Evolutionary conservation across 495 filamentous ascomycete genomes (phyloP), one percentile per base, ranked within the genome.

Genomic region (Collariella sp.): DNA sequence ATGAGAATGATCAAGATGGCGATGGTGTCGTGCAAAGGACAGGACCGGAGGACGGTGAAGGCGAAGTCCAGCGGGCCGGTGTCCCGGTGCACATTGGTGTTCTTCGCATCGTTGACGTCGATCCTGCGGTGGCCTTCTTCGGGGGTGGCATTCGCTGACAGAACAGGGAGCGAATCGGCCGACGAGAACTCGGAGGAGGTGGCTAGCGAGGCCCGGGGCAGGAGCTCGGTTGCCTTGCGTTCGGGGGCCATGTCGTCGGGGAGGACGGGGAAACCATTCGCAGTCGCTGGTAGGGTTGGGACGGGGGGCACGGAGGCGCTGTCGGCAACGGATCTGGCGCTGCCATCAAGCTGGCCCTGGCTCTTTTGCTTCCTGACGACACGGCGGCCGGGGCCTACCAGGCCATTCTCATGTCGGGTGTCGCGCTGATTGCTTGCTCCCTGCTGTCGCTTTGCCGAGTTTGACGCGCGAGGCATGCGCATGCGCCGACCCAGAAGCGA

Each of bases 1-100:
- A 99, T 83, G 52, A 99, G 82, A 67, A 99, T 86, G 69, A 99
- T 96, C 67, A 99, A 79, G 66, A 99, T 95, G 64, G 93, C 91
- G 70, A 99, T 88, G 52, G 93, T 96, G 74, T 99, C 93, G 69
- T 87, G 84, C 58, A 96, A 82, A 22, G 93, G 93, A 63, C 89
- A 95, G 23, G 89, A 90, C 57, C 80, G 79, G 57, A 98, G 81
- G 55, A 98, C 93, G 39, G 91, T 96, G 56, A 87, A 79, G 45
- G 83, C 83, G 50, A 91, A 70, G 58, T 84, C 81, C 52, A 93
- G 69, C 42, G 85, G 82, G 54, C 85, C 83, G 2, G 73, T 67
- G 55, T 78, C 81, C 52, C 77, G 76, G 56, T 83, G 78, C 46
- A 79, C 81, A 54, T 82, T 73, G 34, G 81, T 79, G 60, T 83